These are phyloP conservation scores for Komagataella mondaviorum DNA, from an alignment of 805 yeast species.

Conservation along the genomic window DNA sequence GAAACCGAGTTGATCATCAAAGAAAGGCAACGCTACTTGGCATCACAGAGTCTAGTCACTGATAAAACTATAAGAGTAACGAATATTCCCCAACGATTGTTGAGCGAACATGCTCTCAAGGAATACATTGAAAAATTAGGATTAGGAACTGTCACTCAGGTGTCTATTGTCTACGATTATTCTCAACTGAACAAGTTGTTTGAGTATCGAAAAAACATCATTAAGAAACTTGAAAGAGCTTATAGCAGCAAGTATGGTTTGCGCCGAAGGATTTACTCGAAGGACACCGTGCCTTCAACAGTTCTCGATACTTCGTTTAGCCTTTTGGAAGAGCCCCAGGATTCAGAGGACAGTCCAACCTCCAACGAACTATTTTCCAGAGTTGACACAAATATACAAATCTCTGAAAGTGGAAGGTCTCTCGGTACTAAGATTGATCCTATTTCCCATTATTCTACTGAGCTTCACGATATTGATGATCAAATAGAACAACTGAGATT, in stretches of 20 bases:
- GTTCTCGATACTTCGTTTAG: conserved; percentile 11
- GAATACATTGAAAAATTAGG: conserved; percentile 39
- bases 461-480: conserved; percentile 23
- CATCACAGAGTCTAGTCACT: conserved; percentile 44
- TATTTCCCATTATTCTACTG: conserved; percentile 19
- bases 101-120: conserved; percentile 28
- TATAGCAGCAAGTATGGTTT: conserved; percentile 29
- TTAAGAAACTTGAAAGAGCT: conserved; percentile 23
- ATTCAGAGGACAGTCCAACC: neutral
- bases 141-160: conserved; percentile 38
- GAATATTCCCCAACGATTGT: conserved; percentile 36
- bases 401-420: conserved; percentile 8
- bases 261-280: conserved; percentile 19
- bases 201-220: conserved; percentile 16
- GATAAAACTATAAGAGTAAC: conserved; percentile 44
- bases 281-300: conserved; percentile 12
- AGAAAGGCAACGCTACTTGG: conserved; percentile 42
- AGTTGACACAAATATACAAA: conserved; percentile 10
- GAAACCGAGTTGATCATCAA: conserved; percentile 35
- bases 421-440: conserved; percentile 17
- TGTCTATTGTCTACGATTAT: conserved; percentile 30
- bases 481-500: conserved; percentile 22
- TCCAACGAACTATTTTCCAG: conserved; percentile 6
- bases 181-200: conserved; percentile 25
- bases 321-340: conserved; percentile 18